These are phyloP conservation scores for Microbotryum lychnidis-dioicae DNA, from an alignment of 1,284 basidiomycete species.

Conservation along the genomic window DNA sequence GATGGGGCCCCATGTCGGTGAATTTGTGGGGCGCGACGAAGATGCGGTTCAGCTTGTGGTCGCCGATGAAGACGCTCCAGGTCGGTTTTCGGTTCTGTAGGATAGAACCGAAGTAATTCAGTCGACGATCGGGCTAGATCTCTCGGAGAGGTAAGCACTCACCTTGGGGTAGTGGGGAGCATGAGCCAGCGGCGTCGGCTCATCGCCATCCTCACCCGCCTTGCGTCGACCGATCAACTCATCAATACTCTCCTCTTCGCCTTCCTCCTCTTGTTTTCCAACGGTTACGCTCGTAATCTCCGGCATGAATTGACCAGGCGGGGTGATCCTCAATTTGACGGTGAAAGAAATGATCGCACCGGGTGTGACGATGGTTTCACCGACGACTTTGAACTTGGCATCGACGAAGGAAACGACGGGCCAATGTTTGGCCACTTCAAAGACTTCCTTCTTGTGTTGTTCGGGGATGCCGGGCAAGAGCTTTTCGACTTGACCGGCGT, in stretches of 20 bases:
- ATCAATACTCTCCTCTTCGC: slow-evolving; percentile 56
- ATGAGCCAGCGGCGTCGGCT: slow-evolving; percentile 60
- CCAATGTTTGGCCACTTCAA: slow-evolving; percentile 64
- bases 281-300: slow-evolving; percentile 36
- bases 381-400: slow-evolving; percentile 87
- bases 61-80: slow-evolving; percentile 83
- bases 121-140: background rate
- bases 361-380: slow-evolving; percentile 79
- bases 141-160: slow-evolving; percentile 36
- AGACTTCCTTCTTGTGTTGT: slow-evolving; percentile 51
- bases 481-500: slow-evolving; percentile 34
- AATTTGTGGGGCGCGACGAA: slow-evolving; percentile 79
- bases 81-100: slow-evolving; percentile 65
- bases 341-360: slow-evolving; percentile 82
- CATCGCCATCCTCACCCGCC: slow-evolving; percentile 48
- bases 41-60: slow-evolving; percentile 78
- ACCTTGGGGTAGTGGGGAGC: slow-evolving; percentile 86
- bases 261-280: slow-evolving; percentile 43
- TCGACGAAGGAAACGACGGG: slow-evolving; percentile 74
- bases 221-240: slow-evolving; percentile 58
- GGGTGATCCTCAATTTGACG: slow-evolving; percentile 66
- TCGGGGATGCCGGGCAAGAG: slow-evolving; percentile 49
- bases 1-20: slow-evolving; percentile 59
- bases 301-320: slow-evolving; percentile 44
- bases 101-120: background rate